Conservation (phyloP, 108 stramenopile species). For the Conticribra weissflogii region DNA sequence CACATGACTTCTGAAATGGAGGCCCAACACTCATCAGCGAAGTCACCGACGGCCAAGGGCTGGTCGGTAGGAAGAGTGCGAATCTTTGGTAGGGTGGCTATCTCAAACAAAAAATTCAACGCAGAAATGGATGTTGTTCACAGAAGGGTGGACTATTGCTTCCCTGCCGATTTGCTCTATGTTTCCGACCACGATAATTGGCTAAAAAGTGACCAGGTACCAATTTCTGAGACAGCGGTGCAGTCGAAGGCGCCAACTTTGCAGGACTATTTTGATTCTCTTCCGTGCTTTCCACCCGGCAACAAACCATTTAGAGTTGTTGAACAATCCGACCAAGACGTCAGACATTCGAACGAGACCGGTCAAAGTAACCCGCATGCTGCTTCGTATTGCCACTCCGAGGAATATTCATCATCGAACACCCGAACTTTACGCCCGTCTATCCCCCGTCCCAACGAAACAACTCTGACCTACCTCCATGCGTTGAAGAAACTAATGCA, state of each 20-base stretch:
- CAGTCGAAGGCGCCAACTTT: slow-evolving; percentile 28
- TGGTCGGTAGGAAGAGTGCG: slow-evolving; percentile 55
- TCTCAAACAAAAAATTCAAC: slow-evolving; percentile 70
- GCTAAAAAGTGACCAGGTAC: not conserved
- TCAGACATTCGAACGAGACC: no score
- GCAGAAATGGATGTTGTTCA: slow-evolving; percentile 76
- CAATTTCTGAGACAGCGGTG: slow-evolving; percentile 3
- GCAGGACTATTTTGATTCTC: slow-evolving; percentile 36
- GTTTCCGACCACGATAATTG: slow-evolving; percentile 3
- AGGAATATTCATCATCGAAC: no score
- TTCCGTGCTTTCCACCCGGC: slow-evolving; percentile 50
- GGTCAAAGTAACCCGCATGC: no score
- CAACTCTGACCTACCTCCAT: slow-evolving; percentile 49
- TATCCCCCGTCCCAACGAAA: slow-evolving; percentile 25
- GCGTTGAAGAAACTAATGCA: slow-evolving; percentile 75
- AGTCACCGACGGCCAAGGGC: not conserved
- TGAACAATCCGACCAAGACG: slow-evolving; percentile 5
- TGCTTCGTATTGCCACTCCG: no score
- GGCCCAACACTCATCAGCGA: not conserved
- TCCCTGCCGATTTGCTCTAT: slow-evolving; percentile 70
- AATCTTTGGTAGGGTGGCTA: slow-evolving; percentile 66
- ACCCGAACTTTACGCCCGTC: no score
- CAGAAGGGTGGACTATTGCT: slow-evolving; percentile 75
- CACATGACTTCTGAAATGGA: slow-evolving; percentile 6
- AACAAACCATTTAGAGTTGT: slow-evolving; percentile 21